Conservation (phyloP, 768 basidiomycete genomes). For the Lactarius trivialis region DNA sequence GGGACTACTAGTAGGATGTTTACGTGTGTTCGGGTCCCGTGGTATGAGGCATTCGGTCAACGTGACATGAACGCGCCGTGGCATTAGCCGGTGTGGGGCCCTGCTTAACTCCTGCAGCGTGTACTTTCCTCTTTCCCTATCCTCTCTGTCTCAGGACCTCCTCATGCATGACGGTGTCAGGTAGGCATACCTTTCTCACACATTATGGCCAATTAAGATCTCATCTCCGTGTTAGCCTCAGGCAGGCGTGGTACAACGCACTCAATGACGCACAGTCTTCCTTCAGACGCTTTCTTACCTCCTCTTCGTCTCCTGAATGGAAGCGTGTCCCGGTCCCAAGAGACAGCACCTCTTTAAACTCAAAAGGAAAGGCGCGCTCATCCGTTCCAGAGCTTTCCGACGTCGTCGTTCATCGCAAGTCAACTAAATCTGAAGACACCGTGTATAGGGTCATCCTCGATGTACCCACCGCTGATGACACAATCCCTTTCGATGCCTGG, state of each 20-base stretch:
- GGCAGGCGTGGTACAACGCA: slow-evolving; percentile 76
- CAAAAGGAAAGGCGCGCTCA: slow-evolving; percentile 59
- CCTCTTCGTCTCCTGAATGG: slow-evolving; percentile 68
- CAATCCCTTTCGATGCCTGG: slow-evolving; percentile 66
- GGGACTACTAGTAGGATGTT: background rate
- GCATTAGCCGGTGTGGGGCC: background rate
- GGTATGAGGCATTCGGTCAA: background rate
- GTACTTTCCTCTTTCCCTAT: slow-evolving; percentile 2
- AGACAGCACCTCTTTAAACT: slow-evolving; percentile 35
- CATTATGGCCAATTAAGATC: background rate
- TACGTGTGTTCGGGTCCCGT: slow-evolving; percentile 15
- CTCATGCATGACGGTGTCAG: slow-evolving; percentile 49
- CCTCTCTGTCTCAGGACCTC: background rate
- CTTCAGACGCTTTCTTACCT: slow-evolving; percentile 72
- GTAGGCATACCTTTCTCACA: slow-evolving; percentile 30
- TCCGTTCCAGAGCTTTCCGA: slow-evolving; percentile 56
- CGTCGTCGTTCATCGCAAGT: slow-evolving; percentile 71
- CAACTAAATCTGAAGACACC: slow-evolving; percentile 61
- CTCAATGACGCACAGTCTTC: slow-evolving; percentile 67
- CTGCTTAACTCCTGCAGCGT: background rate
- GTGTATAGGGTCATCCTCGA: slow-evolving; percentile 82
- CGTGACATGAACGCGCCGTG: slow-evolving; percentile 18
- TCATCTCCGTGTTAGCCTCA: slow-evolving; percentile 45
- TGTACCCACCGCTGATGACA: slow-evolving; percentile 52
- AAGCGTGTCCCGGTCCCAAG: slow-evolving; percentile 57